These are phyloP conservation scores for Ambrosia artemisiifolia DNA, from an alignment of 129 eudicot species.

Conservation along the genomic window DNA sequence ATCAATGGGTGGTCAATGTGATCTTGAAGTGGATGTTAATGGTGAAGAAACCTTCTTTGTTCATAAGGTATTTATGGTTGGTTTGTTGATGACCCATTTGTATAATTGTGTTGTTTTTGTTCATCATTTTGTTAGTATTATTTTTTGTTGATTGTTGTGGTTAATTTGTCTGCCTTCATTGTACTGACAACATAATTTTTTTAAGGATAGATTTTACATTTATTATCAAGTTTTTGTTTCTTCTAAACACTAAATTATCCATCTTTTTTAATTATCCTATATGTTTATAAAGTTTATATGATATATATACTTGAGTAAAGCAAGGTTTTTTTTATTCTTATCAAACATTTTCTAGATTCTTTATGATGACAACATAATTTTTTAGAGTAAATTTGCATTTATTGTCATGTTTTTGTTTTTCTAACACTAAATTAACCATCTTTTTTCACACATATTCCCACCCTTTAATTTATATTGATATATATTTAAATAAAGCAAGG, in stretches of 20 bases:
- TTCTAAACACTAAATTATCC: slow-evolving; percentile 13
- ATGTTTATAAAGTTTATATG: neutral
- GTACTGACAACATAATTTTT: slow-evolving; percentile 11
- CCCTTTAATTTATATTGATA: neutral
- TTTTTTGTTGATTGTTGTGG: slow-evolving; percentile 1
- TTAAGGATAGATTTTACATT: slow-evolving; percentile 14
- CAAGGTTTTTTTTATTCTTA: slow-evolving; percentile 4
- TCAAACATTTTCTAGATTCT: slow-evolving; percentile 17
- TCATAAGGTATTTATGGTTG: slow-evolving; percentile 45
- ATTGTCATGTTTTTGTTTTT: slow-evolving; percentile 16
- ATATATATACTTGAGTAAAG: slow-evolving; percentile 9
- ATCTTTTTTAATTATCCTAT: neutral
- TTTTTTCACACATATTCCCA: slow-evolving; percentile 2
- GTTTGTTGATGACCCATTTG: neutral
- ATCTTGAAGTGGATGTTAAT: slow-evolving; percentile 86
- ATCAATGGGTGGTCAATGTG: slow-evolving; percentile 51
- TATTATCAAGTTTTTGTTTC: slow-evolving; percentile 18
- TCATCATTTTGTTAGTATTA: neutral
- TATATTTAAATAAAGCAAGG: slow-evolving; percentile 9
- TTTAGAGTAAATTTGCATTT: slow-evolving; percentile 17
- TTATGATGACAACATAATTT: slow-evolving; percentile 15
- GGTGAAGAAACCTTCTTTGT: slow-evolving; percentile 75
- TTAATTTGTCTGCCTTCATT: slow-evolving; percentile 32
- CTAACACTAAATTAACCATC: slow-evolving; percentile 9
- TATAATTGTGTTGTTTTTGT: slow-evolving; percentile 6